Base-by-base conservation (phyloP, 2,329 filamentous ascomycete genomes). In the Aureobasidium subglaciale region DNA sequence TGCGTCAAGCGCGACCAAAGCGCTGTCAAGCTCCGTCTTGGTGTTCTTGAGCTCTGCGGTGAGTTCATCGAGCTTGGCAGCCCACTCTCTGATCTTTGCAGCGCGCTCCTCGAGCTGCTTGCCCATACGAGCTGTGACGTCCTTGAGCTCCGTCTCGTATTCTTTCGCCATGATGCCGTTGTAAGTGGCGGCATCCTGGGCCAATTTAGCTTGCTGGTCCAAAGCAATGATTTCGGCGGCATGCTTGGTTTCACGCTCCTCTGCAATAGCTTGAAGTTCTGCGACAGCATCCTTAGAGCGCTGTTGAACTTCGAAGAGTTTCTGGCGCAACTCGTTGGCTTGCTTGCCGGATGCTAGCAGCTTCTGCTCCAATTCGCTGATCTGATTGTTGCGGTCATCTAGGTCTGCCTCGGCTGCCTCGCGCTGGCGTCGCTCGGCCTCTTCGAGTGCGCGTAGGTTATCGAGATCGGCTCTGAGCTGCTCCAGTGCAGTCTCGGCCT, bases 241-340 rank as follows among this genome's bases (percentile, higher is more conserved):
- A 56, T 69, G 70, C 29, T 71, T 65, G 24, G 68, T 65, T 30
- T 74, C 71, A 16, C 69, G 71, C 32, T 72, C 71, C 11, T 70
- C 62, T 5, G 68, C 66, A 0, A 64, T 62, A 15, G 66, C 61
- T 59, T 74, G 62, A 6, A 77, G 63, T 16, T 70, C 62, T 42
- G 66, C 64, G 38, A 77, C 64, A n/a, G 67, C 59, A 24, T 63
- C 56, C 38, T 71, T 68, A 60, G 73, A 70, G 43, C 71, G 64
- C 58, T 73, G 67, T 63, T 77, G 75, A 2, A 72, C 64, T 46
- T 73, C 66, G 62, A 74, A 77, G 5, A 77, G 63, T 63, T 77
- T 77, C 54, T 72, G 69, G 3, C 75, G 73, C 24, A 78, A 68
- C 60, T 75, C 69, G 29, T 78, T 76, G n/a, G 73, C 73, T 58